A percentile compares a stretch with the other conserved stretches of the same genome.
These are phyloP conservation scores for Ophiosphaerella korrae DNA, from an alignment of 2,329 filamentous ascomycete genomes.

Conservation along the genomic window DNA sequence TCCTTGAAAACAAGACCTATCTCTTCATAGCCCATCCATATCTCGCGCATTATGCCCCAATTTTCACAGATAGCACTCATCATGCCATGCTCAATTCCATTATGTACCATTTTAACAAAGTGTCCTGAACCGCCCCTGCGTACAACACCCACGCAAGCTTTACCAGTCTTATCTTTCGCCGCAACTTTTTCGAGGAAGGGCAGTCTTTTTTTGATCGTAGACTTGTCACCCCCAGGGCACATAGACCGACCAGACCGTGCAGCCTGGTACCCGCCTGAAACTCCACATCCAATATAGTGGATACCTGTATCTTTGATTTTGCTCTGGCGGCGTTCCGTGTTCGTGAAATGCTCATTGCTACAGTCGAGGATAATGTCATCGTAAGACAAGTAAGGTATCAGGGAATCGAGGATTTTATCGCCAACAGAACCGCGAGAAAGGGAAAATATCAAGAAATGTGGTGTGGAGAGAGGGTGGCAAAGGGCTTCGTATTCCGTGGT, in stretches of 20 bases:
- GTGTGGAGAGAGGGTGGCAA: conserved; percentile 54
- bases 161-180: conserved; percentile 65
- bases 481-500: conserved; percentile 55
- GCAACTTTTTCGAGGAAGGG: conserved; percentile 66
- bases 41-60: conserved; percentile 65
- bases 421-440: conserved; percentile 56
- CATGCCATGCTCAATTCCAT: conserved; percentile 76
- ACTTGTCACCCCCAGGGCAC: conserved; percentile 66
- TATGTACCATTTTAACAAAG: conserved; percentile 78
- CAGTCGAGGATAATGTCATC: conserved; percentile 72
- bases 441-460: conserved; percentile 60
- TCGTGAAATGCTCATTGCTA: conserved; percentile 69
- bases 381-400: conserved; percentile 59
- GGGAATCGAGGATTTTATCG: conserved; percentile 53
- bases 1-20: conserved; percentile 63
- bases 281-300: conserved; percentile 70
- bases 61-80: conserved; percentile 68
- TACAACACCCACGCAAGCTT: conserved; percentile 64
- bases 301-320: conserved; percentile 63
- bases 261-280: conserved; percentile 72
- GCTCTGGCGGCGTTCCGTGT: conserved; percentile 66
- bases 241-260: conserved; percentile 70
- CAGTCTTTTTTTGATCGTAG: conserved; percentile 63
- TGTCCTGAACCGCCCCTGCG: conserved; percentile 69
- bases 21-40: conserved; percentile 65